phyloP scores from a whole-genome alignment of 345 rosid species.

The Melaleuca quinquenervia region DNA sequence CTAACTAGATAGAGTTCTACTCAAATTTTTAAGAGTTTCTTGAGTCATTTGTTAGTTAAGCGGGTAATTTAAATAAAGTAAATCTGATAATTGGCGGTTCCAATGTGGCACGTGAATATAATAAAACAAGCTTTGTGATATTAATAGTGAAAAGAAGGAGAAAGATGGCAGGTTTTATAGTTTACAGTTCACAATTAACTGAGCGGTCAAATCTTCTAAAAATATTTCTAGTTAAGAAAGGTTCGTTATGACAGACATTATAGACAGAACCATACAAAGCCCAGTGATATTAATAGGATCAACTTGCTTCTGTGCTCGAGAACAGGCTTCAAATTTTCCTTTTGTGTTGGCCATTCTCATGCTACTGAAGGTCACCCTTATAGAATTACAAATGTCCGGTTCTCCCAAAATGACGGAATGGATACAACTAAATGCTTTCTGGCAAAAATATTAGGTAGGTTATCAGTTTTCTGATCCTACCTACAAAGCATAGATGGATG shows the following conservation, averaged over 20 bases:
- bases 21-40: background rate
- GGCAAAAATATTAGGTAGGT: background rate
- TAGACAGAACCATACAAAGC: background rate
- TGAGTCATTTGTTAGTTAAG: background rate
- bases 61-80: background rate
- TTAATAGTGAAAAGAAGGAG: background rate
- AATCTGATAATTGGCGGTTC: background rate
- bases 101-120: background rate
- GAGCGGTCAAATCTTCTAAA: background rate
- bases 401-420: background rate
- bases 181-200: background rate
- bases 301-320: background rate
- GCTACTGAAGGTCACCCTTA: background rate
- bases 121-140: background rate
- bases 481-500: slow-evolving; percentile 27
- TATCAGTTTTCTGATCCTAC: background rate
- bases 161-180: background rate
- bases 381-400: background rate
- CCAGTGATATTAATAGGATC: background rate
- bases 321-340: background rate
- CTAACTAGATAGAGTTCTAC: background rate
- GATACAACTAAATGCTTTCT: background rate
- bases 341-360: background rate
- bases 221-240: background rate
- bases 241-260: background rate